Evolutionary conservation across 441 rosid genomes (phyloP).

Genomic region (Erysimum pusillum): DNA sequence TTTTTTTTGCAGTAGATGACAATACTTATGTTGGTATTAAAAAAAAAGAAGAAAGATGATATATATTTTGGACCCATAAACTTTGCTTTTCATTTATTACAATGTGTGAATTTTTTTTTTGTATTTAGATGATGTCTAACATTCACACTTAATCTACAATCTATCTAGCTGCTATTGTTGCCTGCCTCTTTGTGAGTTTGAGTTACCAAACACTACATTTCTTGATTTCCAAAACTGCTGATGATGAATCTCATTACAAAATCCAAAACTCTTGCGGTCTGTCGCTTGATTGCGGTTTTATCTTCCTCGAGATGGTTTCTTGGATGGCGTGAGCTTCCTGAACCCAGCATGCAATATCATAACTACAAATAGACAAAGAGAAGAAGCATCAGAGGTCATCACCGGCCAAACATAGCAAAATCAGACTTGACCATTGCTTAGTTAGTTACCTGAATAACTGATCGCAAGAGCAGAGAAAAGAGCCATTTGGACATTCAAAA

Average conservation of each 20-base stretch:
- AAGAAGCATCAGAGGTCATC: constrained; percentile 9
- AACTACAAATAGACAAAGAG: constrained; percentile 48
- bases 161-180: constrained; percentile 14
- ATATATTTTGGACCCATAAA: neutral
- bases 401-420: neutral
- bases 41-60: neutral
- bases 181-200: neutral
- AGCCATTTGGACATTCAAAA: constrained; percentile 88
- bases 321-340: constrained; percentile 73
- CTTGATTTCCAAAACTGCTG: constrained; percentile 30
- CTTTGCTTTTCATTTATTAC: too few relatives aligned
- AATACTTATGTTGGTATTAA: neutral
- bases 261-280: neutral
- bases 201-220: neutral
- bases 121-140: constrained; percentile 6
- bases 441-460: constrained; percentile 74
- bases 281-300: constrained; percentile 15
- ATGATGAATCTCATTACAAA: constrained; percentile 25
- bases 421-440: neutral
- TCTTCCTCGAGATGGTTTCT: constrained; percentile 60
- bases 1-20: neutral
- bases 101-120: neutral
- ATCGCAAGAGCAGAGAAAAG: constrained; percentile 71
- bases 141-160: constrained; percentile 30
- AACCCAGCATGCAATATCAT: constrained; percentile 84